Base-by-base conservation (phyloP, 805 yeast genomes). In the Cyberlindnera maritima region DNA sequence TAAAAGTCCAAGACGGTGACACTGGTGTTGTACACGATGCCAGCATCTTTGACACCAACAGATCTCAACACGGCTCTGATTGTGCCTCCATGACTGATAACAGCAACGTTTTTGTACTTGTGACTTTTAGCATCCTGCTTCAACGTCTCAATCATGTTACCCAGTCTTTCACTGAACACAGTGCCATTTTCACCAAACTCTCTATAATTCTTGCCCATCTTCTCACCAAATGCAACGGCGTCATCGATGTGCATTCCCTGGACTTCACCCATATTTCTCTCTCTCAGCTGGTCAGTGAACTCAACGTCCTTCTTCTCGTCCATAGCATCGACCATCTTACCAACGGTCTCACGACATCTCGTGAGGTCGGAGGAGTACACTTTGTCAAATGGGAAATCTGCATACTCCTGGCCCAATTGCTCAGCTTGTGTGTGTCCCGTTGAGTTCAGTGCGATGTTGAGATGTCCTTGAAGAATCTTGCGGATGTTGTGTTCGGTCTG, bases 31-130 rank as follows among this genome's bases (percentile, higher is more conserved):
- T 74, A 85, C 0, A 92, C 94, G 33, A 83, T 83, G 11, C 52
- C 52, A 18, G 48, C 49, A 18, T 48, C 49, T 5, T 17, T 14
- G 8, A 35, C 39, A 41, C 79, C 65, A 36, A 85, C 66, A 60
- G 81, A 71, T 49, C 76, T 75, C 34, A 79, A 60, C 32, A 83
- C 72, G 25, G 80, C 76, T 39, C 88, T 76, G 15, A 88, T 81
- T 2, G 85, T 85, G 9, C 96, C 96, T 18, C 96, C 96, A 62
- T 88, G 96, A 13, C 89, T 79, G 47, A 88, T 79, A 18, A 87
- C 49, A 13, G 82, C 68, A 2, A 85, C 74, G 55, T 85, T 86
- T 41, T 64, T 65, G n/a, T 47, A 50, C 26, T 43, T 17, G 4
- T 43, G 23, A 1, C 47, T 60, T 20, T 64, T 63, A 2, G 66